These are phyloP conservation scores for Phytophthora fragariaefolia DNA, from an alignment of 352 stramenopile genomes.

Conservation along the genomic window DNA sequence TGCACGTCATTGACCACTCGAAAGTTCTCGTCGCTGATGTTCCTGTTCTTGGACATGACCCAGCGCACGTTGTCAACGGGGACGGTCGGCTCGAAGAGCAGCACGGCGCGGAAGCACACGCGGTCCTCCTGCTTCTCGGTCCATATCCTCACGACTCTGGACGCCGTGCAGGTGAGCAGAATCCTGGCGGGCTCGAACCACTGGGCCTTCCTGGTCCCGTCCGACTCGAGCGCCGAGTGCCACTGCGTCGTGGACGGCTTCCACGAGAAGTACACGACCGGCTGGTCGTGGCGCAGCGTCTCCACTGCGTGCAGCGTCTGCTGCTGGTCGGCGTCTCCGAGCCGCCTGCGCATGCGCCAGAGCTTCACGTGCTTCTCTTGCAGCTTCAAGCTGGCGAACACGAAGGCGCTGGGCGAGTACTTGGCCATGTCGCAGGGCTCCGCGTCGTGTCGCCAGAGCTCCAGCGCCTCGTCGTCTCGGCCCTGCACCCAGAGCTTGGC, in stretches of 20 bases:
- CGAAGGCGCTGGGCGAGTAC: conserved; percentile 74
- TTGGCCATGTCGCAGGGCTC: conserved; percentile 61
- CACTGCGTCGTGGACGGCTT: conserved; percentile 74
- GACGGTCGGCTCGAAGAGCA: conserved; percentile 62
- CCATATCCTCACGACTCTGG: conserved; percentile 68
- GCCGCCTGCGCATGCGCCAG: conserved; percentile 54
- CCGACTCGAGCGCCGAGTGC: conserved; percentile 55
- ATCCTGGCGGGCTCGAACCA: conserved; percentile 81
- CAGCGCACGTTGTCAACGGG: conserved; percentile 75
- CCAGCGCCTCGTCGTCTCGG: conserved; percentile 16
- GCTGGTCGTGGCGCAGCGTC: conserved; percentile 58
- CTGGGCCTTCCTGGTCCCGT: conserved; percentile 63
- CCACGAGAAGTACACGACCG: conserved; percentile 82
- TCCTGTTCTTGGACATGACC: conserved; percentile 83
- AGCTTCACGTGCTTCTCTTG: conserved; percentile 51
- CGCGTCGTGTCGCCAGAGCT: conserved; percentile 35
- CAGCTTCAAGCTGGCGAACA: conserved; percentile 62
- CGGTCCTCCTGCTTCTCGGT: conserved; percentile 41
- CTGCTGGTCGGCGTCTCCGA: conserved; percentile 21
- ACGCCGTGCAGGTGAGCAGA: conserved; percentile 73
- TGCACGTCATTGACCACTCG: conserved; percentile 47
- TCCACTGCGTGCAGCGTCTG: conserved; percentile 43
- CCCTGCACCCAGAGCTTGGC: conserved; percentile 58
- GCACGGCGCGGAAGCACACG: conserved; percentile 36
- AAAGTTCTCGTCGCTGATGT: conserved; percentile 84